Base-by-base conservation (phyloP, 352 stramenopile species). In the Phytopythium aichiense region DNA sequence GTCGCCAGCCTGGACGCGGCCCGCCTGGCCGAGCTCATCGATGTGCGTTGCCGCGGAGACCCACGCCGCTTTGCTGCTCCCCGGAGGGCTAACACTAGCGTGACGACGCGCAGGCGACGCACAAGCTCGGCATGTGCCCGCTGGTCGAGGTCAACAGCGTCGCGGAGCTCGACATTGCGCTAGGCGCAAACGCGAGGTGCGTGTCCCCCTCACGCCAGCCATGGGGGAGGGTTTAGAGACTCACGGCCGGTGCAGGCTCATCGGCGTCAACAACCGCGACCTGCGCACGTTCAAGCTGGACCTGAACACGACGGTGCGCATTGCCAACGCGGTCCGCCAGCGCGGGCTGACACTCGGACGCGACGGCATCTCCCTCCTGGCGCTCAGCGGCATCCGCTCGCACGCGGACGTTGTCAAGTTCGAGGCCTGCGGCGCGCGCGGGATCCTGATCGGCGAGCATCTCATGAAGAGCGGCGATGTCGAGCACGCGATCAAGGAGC, bases 251-350 rank as follows among this genome's bases (percentile, higher is more conserved):
- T 7, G 4, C 51, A 86, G 77, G 30, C 88, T 99, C 7, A 98
- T 99, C 71, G 97, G 97, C 25, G 96, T 99, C 11, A 99, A 99
- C 74, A 99, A 99, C 85, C 92, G 97, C 45, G 98, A 99, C 72
- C 75, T 99, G 40, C 97, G 98, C 67, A 99, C 96, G 28, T 99
- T 99, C 69, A 95, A 99, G 76, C 84, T 99, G 58, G 96, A 99
- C 71, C 81, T 99, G 67, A 82, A 90, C 65, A 98, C 91, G 33
- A 99, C 97, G 0, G 88, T 96, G 40, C 87, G 92, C 54, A 84
- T 98, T 38, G 89, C 94, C 15, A 75, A 92, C 7, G 80, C 84
- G 22, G 88, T 98, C 60, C 84, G 71, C 20, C 72, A 78, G 60
- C 76, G 84, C 31, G 76, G 76, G 18, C 84, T 96, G 20, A 66